These are phyloP conservation scores for Rosellinia necatrix DNA, from an alignment of 2,329 filamentous ascomycete genomes.

Conservation along the genomic window DNA sequence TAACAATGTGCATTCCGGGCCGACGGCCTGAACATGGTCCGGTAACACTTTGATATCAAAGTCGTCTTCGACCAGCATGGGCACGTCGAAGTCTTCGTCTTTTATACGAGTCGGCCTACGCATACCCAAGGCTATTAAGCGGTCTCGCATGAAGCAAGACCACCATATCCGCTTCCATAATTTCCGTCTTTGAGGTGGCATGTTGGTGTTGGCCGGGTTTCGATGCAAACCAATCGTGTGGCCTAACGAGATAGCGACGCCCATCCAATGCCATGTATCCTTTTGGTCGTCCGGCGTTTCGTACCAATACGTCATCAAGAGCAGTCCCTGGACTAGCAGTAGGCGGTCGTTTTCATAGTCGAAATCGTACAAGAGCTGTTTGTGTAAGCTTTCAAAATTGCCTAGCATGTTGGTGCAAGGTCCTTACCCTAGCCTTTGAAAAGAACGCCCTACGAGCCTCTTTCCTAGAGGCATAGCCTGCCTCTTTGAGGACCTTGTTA, in stretches of 20 bases:
- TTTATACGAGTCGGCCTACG: slow-evolving; percentile 89
- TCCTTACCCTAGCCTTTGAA: slow-evolving; percentile 78
- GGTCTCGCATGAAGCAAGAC: slow-evolving; percentile 95
- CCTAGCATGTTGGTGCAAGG: slow-evolving; percentile 8
- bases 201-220: slow-evolving; percentile 76
- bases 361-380: slow-evolving; percentile 84
- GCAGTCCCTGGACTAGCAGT: slow-evolving; percentile 81
- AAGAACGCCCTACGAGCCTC: slow-evolving; percentile 87
- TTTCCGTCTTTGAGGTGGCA: slow-evolving; percentile 74
- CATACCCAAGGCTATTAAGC: slow-evolving; percentile 91
- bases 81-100: slow-evolving; percentile 90
- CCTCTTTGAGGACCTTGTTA: slow-evolving; percentile 73
- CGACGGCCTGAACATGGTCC: slow-evolving; percentile 69
- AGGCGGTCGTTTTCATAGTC: slow-evolving; percentile 93
- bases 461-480: slow-evolving; percentile 78
- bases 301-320: slow-evolving; percentile 97
- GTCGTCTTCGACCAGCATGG: slow-evolving; percentile 82
- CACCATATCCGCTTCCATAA: slow-evolving; percentile 98
- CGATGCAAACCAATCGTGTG: slow-evolving; percentile 93
- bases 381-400: slow-evolving; percentile 25
- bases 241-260: slow-evolving; percentile 87
- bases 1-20: slow-evolving; percentile 71
- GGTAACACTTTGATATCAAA: slow-evolving; percentile 77
- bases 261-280: slow-evolving; percentile 99
- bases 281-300: slow-evolving; percentile 97